Percentiles rank a stretch among this genome's conserved stretches.
Conservation (phyloP, 257 asterid species). For the Fraxinus cuspidata region DNA sequence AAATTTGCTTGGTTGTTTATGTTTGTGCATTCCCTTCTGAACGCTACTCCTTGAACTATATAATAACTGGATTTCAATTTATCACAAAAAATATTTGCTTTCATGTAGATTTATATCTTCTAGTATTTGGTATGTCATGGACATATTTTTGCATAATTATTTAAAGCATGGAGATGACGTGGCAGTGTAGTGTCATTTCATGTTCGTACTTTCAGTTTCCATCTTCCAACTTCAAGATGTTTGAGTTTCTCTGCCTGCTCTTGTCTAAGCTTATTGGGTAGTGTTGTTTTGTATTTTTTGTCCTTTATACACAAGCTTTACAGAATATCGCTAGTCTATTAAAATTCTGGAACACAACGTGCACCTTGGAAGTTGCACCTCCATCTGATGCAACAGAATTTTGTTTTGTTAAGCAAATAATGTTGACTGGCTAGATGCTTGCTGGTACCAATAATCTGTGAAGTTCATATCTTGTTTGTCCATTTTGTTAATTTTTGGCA, state of each 20-base stretch:
- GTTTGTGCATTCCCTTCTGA: neutral
- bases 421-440: neutral
- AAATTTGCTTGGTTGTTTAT: neutral
- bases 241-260: neutral
- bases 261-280: neutral
- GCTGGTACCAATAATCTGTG: neutral
- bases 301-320: neutral
- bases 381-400: neutral
- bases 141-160: neutral
- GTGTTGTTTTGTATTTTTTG: neutral
- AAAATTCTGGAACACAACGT: neutral
- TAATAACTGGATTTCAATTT: neutral
- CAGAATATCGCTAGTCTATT: neutral
- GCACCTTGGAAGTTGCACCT: neutral
- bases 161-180: neutral
- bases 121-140: neutral
- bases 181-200: neutral
- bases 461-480: neutral
- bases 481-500: neutral
- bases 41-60: neutral
- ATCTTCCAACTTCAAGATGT: neutral
- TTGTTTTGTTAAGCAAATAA: neutral
- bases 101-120: neutral
- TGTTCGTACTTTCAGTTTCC: neutral
- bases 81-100: neutral